Percentiles rank a stretch among this genome's conserved stretches.
Evolutionary conservation across 805 yeast species (phyloP).

Genomic region (Yarrowia hollandica): DNA sequence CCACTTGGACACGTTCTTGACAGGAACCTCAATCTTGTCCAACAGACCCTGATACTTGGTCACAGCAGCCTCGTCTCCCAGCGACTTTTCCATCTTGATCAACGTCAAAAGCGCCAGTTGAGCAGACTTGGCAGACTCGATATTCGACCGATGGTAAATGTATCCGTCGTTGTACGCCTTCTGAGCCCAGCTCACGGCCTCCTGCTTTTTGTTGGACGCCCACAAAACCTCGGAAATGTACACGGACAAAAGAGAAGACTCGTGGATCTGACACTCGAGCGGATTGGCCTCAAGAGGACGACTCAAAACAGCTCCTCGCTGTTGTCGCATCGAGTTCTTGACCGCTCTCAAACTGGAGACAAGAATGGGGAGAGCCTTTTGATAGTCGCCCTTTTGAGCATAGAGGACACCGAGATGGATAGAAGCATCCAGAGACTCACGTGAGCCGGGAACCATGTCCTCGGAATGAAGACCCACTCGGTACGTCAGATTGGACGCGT

Average conservation of each 20-base stretch:
- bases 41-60: constrained; percentile 2
- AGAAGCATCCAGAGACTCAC: constrained; percentile 17
- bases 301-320: constrained; percentile 9
- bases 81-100: constrained; percentile 34
- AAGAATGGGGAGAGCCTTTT: constrained; percentile 7
- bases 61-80: constrained; percentile 27
- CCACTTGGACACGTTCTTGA: not conserved
- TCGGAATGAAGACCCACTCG: constrained; percentile 14
- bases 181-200: constrained; percentile 38
- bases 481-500: not conserved
- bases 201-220: constrained; percentile 33
- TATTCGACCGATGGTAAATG: constrained; percentile 32
- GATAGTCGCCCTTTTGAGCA: not conserved
- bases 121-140: constrained; percentile 39
- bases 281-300: constrained; percentile 17
- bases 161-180: constrained; percentile 35
- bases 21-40: constrained; percentile 14
- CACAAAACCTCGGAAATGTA: constrained; percentile 37
- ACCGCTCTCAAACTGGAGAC: constrained; percentile 12
- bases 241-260: constrained; percentile 3
- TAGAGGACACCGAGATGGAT: constrained; percentile 5
- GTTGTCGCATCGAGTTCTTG: constrained; percentile 9
- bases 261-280: not conserved
- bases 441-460: constrained; percentile 11
- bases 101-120: constrained; percentile 33